Evolutionary conservation across 2,329 filamentous ascomycete species (phyloP).

Genomic region (Colletotrichum graminicola): DNA sequence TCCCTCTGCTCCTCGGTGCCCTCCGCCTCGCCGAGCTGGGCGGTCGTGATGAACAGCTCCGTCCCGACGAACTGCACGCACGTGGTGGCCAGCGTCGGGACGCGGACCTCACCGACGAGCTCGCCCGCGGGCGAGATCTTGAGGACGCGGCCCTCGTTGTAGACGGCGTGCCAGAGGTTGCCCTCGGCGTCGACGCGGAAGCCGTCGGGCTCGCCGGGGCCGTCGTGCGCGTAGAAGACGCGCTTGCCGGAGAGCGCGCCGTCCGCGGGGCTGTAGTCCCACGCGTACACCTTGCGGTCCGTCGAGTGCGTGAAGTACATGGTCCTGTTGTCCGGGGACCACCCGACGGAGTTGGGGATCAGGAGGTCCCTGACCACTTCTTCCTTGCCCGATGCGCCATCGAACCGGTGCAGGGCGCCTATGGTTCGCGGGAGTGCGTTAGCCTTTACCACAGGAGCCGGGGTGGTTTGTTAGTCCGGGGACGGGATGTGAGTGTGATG

Average conservation of each 20-base stretch:
- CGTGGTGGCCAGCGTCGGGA: conserved; percentile 84
- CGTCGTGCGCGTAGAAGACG: conserved; percentile 78
- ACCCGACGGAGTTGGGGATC: conserved; percentile 88
- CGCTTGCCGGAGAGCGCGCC: conserved; percentile 77
- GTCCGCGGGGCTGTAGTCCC: conserved; percentile 76
- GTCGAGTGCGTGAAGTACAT: conserved; percentile 89
- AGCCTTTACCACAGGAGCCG: conserved; percentile 7
- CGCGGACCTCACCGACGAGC: conserved; percentile 78
- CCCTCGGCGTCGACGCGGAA: conserved; percentile 87
- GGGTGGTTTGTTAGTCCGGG: not conserved
- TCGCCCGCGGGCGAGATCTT: conserved; percentile 78
- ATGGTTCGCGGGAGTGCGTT: conserved; percentile 36
- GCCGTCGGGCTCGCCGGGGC: conserved; percentile 80
- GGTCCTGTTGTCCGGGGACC: conserved; percentile 78
- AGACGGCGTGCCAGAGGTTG: conserved; percentile 91
- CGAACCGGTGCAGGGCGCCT: conserved; percentile 82
- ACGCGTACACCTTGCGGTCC: conserved; percentile 76
- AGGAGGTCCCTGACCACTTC: conserved; percentile 73
- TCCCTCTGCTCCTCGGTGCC: conserved; percentile 69
- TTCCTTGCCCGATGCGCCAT: conserved; percentile 69
- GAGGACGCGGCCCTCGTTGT: conserved; percentile 81
- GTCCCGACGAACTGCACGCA: conserved; percentile 84
- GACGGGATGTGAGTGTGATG: not conserved
- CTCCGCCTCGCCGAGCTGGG: conserved; percentile 73
- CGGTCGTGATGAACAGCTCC: conserved; percentile 83